Percentiles rank a stretch among this genome's conserved stretches.
Evolutionary conservation across 2,329 filamentous ascomycete species (phyloP).

Genomic region (Stagonosporopsis tanaceti): DNA sequence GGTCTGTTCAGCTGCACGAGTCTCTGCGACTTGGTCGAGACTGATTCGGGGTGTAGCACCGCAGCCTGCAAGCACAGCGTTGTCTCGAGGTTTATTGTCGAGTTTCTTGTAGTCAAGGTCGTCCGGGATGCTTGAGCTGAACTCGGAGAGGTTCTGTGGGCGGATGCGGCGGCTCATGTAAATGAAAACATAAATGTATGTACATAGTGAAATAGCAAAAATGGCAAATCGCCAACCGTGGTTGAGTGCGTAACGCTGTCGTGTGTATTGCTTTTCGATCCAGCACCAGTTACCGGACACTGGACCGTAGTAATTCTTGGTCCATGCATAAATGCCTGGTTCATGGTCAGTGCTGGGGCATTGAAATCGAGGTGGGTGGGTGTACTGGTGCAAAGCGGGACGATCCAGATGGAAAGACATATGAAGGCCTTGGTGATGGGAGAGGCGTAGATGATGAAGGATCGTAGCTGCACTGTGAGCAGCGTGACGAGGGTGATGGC

Average conservation of each 20-base stretch:
- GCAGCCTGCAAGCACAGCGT: slow-evolving; percentile 16
- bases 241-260: slow-evolving; percentile 55
- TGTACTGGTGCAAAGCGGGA: slow-evolving; percentile 51
- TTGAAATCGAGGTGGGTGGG: background rate
- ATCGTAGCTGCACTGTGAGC: slow-evolving; percentile 50
- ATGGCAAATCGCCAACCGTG: slow-evolving; percentile 58
- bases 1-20: background rate
- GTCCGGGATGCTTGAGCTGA: slow-evolving; percentile 10
- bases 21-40: background rate
- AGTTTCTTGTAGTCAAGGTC: slow-evolving; percentile 1
- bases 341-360: background rate
- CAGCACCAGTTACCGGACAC: slow-evolving; percentile 61
- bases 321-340: slow-evolving; percentile 15
- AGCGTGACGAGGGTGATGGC: slow-evolving; percentile 56
- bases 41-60: slow-evolving; percentile 12
- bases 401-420: slow-evolving; percentile 53
- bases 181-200: slow-evolving; percentile 56
- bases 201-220: slow-evolving; percentile 51
- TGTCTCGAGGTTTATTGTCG: background rate
- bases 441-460: slow-evolving; percentile 44
- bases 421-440: slow-evolving; percentile 42
- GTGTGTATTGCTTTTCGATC: slow-evolving; percentile 51
- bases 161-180: slow-evolving; percentile 36
- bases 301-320: slow-evolving; percentile 33
- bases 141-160: slow-evolving; percentile 15